Conservation (phyloP, 2,329 filamentous ascomycete genomes). For the Neonectria coccinea region DNA sequence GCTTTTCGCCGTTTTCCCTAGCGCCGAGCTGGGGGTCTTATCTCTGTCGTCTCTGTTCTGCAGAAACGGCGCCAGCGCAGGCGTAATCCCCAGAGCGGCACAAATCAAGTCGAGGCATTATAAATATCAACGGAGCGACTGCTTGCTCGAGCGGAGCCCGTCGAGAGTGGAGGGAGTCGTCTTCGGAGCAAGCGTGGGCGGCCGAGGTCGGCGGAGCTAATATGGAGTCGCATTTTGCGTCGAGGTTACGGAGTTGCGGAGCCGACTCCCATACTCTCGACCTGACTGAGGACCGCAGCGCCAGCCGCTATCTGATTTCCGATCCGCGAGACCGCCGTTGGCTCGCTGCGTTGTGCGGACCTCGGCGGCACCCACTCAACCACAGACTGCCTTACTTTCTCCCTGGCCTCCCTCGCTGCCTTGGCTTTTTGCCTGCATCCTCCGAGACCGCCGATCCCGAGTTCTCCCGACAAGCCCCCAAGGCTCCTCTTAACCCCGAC, state of each 20-base stretch:
- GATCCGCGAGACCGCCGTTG: conserved; percentile 32
- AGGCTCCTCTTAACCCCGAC: conserved; percentile 31
- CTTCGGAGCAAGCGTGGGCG: conserved; percentile 30
- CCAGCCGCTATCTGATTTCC: conserved; percentile 37
- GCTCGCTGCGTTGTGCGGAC: conserved; percentile 20
- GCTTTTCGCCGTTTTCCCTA: conserved; percentile 36
- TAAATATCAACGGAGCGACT: conserved; percentile 46
- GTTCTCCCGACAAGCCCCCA: conserved; percentile 32
- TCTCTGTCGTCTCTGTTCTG: conserved; percentile 34
- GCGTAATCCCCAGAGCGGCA: conserved; percentile 28
- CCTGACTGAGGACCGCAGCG: conserved; percentile 17
- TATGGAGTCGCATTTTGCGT: conserved; percentile 26
- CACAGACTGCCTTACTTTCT: conserved; percentile 4
- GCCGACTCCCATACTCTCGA: conserved; percentile 28
- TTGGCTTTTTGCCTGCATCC: conserved; percentile 25
- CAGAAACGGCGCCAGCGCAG: conserved; percentile 36
- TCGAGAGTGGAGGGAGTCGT: conserved; percentile 33
- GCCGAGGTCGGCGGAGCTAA: conserved; percentile 42
- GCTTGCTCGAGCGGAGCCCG: conserved; percentile 40
- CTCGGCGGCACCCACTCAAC: conserved; percentile 24
- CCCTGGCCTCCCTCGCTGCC: conserved; percentile 7
- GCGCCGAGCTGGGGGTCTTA: conserved; percentile 40
- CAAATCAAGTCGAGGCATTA: conserved; percentile 46
- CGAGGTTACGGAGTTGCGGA: conserved; percentile 37
- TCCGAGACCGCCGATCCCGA: conserved; percentile 35